phyloP scores from a whole-genome alignment of 2,329 filamentous ascomycete genomes.

The Mycosphaerella sp. region DNA sequence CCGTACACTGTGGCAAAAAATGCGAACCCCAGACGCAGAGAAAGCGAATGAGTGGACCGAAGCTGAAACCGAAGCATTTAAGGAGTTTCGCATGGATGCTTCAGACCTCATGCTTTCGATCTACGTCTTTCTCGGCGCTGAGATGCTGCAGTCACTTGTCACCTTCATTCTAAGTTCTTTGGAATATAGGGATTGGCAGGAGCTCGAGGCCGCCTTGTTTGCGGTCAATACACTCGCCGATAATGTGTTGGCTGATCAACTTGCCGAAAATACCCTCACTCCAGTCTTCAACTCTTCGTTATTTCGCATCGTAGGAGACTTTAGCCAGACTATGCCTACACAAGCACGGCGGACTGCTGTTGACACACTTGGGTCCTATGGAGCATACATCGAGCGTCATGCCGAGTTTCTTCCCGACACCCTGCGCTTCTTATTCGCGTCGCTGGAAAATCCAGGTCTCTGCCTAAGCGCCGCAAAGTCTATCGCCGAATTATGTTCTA shows the following conservation, averaged over 20 bases:
- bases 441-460: constrained; percentile 54
- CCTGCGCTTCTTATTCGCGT: constrained; percentile 67
- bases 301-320: constrained; percentile 47
- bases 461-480: constrained; percentile 66
- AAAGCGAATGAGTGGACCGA: constrained; percentile 61
- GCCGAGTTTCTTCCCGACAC: constrained; percentile 61
- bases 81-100: constrained; percentile 69
- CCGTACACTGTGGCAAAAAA: constrained; percentile 28
- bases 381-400: constrained; percentile 69
- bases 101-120: constrained; percentile 68
- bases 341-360: constrained; percentile 64
- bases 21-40: constrained; percentile 52
- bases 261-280: constrained; percentile 54
- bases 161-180: constrained; percentile 40
- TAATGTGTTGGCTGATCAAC: constrained; percentile 53
- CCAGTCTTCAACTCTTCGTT: constrained; percentile 58
- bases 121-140: constrained; percentile 50
- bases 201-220: constrained; percentile 50
- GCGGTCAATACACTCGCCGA: constrained; percentile 64
- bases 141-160: constrained; percentile 45
- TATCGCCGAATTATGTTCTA: constrained; percentile 67
- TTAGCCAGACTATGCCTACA: constrained; percentile 49
- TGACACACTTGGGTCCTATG: constrained; percentile 64
- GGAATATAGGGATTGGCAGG: constrained; percentile 41
- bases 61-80: constrained; percentile 46